A percentile compares a stretch with the other conserved stretches of the same genome.
These are phyloP conservation scores for Tetrastigma voinierianum DNA, from an alignment of 164 flowering plant species.

Conservation along the genomic window DNA sequence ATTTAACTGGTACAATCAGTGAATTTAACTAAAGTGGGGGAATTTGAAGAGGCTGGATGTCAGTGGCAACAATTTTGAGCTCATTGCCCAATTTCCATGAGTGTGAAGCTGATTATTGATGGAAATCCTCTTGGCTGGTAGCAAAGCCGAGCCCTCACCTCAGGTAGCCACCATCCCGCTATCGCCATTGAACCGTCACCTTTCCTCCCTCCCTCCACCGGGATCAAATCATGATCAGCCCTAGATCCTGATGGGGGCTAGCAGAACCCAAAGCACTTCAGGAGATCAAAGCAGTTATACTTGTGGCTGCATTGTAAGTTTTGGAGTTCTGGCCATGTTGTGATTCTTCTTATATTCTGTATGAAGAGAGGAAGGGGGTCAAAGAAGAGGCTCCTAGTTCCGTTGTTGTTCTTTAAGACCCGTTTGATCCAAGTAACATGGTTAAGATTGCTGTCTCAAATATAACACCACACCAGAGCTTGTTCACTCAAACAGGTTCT, in stretches of 20 bases:
- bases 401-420: slow-evolving; percentile 56
- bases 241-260: slow-evolving; percentile 6
- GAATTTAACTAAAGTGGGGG: slow-evolving; percentile 39
- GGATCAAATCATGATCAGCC: slow-evolving; percentile 5
- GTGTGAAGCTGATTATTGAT: slow-evolving; percentile 36
- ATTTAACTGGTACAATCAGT: slow-evolving; percentile 54
- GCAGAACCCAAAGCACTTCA: slow-evolving; percentile 2
- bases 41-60: slow-evolving; percentile 54
- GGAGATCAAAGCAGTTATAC: slow-evolving; percentile 21
- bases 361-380: slow-evolving; percentile 42
- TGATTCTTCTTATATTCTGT: slow-evolving; percentile 24
- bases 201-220: slow-evolving; percentile 14
- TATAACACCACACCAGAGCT: slow-evolving; percentile 29
- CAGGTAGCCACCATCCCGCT: slow-evolving; percentile 16
- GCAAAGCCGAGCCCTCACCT: slow-evolving; percentile 17
- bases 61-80: slow-evolving; percentile 50
- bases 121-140: slow-evolving; percentile 46
- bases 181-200: slow-evolving; percentile 9
- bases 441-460: too few species aligned
- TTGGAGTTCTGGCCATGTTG: slow-evolving; percentile 22
- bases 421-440: slow-evolving; percentile 52
- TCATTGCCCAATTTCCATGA: slow-evolving; percentile 58
- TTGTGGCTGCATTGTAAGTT: slow-evolving; percentile 28
- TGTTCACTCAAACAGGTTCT: slow-evolving; percentile 30
- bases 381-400: slow-evolving; percentile 26